Evolutionary conservation across 768 basidiomycete genomes (phyloP).

Genomic region (Boletus reticuloceps): DNA sequence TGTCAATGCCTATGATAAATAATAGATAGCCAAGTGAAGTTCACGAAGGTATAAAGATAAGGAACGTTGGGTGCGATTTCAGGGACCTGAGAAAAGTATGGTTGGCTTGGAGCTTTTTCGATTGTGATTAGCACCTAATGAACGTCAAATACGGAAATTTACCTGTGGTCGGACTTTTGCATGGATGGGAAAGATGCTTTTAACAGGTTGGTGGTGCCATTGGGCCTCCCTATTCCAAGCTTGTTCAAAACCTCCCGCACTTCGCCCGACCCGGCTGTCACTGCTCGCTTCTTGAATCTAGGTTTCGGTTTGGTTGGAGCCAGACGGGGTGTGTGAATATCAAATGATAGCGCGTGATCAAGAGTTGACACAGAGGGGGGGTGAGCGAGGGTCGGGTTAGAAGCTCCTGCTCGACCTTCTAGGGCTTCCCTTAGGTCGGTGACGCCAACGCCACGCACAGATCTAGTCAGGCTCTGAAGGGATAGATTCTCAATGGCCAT

Average conservation of each 20-base stretch:
- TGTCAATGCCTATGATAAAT: constrained; percentile 12
- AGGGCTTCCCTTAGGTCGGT: constrained; percentile 86
- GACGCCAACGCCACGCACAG: constrained; percentile 80
- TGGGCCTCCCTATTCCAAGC: constrained; percentile 76
- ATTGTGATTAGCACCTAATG: constrained; percentile 3
- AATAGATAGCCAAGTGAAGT: constrained; percentile 4
- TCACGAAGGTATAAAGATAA: constrained; percentile 3
- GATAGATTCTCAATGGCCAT: constrained; percentile 94
- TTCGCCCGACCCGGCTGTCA: constrained; percentile 57
- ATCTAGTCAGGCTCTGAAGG: constrained; percentile 77
- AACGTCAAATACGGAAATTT: constrained; percentile 10
- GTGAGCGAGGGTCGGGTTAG: constrained; percentile 67
- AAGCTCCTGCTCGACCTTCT: constrained; percentile 81
- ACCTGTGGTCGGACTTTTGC: constrained; percentile 46
- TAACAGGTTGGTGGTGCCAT: constrained; percentile 55
- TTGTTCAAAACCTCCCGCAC: constrained; percentile 80
- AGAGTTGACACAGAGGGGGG: constrained; percentile 76
- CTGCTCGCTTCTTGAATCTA: constrained; percentile 50
- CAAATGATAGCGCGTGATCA: constrained; percentile 58
- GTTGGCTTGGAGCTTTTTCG: constrained; percentile 16
- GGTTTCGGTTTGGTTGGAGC: constrained; percentile 54
- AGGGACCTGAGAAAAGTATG: constrained; percentile 13
- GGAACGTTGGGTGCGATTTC: constrained; percentile 9
- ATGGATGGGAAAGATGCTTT: constrained; percentile 69
- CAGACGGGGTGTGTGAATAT: constrained; percentile 39